These are phyloP conservation scores for Rhynchosporium secalis DNA, from an alignment of 2,329 filamentous ascomycete species.

Conservation along the genomic window DNA sequence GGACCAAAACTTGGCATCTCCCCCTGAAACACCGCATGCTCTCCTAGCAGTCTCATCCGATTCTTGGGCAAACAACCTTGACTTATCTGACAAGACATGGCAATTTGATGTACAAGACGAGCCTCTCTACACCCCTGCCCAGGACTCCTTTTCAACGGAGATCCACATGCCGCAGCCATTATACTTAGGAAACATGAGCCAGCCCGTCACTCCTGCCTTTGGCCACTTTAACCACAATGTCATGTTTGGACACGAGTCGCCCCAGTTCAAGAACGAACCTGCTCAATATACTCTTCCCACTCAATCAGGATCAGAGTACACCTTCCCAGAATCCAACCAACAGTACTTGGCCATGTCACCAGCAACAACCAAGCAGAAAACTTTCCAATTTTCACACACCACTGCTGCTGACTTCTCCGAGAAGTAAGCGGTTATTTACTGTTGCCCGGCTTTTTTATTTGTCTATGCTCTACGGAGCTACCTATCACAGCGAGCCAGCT, in stretches of 20 bases:
- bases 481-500: constrained; percentile 16
- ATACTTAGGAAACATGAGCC: constrained; percentile 33
- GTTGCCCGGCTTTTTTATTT: constrained; percentile 10
- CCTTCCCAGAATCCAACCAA: constrained; percentile 31
- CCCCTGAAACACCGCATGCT: constrained; percentile 37
- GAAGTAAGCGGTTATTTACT: constrained; percentile 26
- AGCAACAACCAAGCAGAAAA: constrained; percentile 36
- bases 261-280: constrained; percentile 32
- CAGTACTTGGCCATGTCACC: constrained; percentile 28
- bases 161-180: constrained; percentile 36
- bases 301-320: constrained; percentile 33
- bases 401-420: constrained; percentile 39
- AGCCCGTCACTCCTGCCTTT: constrained; percentile 39
- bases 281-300: constrained; percentile 33
- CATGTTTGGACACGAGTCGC: constrained; percentile 31
- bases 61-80: constrained; percentile 24
- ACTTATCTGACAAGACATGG: constrained; percentile 33
- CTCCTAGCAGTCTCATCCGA: constrained; percentile 23
- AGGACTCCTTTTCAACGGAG: constrained; percentile 33
- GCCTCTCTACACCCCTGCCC: constrained; percentile 35
- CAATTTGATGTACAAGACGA: constrained; percentile 35
- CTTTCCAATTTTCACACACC: constrained; percentile 39
- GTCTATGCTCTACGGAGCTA: constrained; percentile 20
- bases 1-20: constrained; percentile 35
- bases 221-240: constrained; percentile 34